Evolutionary conservation across 2,329 filamentous ascomycete species (phyloP).

Genomic region (Coniella vitis): DNA sequence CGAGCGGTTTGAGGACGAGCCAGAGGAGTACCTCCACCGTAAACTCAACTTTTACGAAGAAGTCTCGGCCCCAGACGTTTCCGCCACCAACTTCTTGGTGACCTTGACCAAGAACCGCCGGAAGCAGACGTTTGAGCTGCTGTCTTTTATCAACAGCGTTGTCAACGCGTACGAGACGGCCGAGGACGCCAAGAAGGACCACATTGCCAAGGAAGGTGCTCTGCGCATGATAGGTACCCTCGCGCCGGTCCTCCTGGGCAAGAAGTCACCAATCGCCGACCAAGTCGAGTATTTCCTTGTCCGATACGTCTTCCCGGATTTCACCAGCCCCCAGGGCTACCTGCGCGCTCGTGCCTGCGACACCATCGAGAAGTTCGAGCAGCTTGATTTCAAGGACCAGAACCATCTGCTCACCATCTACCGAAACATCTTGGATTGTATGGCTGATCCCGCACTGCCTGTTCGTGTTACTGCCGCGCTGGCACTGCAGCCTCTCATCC

Average conservation of each 20-base stretch:
- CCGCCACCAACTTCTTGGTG: slow-evolving; percentile 93
- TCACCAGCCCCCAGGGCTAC: slow-evolving; percentile 86
- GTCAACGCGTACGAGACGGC: slow-evolving; percentile 88
- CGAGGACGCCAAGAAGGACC: slow-evolving; percentile 83
- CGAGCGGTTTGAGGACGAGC: slow-evolving; percentile 88
- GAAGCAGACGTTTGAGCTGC: slow-evolving; percentile 91
- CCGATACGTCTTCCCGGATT: slow-evolving; percentile 96
- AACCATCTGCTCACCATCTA: slow-evolving; percentile 96
- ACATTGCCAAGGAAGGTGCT: slow-evolving; percentile 92
- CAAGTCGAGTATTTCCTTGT: slow-evolving; percentile 99
- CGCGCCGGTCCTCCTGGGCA: slow-evolving; percentile 87
- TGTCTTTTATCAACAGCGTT: slow-evolving; percentile 90
- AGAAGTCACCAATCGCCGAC: slow-evolving; percentile 96
- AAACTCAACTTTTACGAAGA: slow-evolving; percentile 99
- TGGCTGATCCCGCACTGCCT: slow-evolving; percentile 89
- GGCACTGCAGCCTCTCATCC: slow-evolving; percentile 88
- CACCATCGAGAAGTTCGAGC: slow-evolving; percentile 95
- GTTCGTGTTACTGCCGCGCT: slow-evolving; percentile 92
- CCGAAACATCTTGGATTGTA: slow-evolving; percentile 91
- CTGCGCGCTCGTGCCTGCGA: slow-evolving; percentile 92
- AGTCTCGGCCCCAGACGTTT: slow-evolving; percentile 87
- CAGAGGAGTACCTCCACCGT: slow-evolving; percentile 92
- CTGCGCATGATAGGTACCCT: slow-evolving; percentile 95
- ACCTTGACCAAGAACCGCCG: slow-evolving; percentile 89
- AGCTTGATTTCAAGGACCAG: slow-evolving; percentile 91